These are phyloP conservation scores for Sclerotinia trifoliorum DNA, from an alignment of 2,329 filamentous ascomycete species.

Conservation along the genomic window DNA sequence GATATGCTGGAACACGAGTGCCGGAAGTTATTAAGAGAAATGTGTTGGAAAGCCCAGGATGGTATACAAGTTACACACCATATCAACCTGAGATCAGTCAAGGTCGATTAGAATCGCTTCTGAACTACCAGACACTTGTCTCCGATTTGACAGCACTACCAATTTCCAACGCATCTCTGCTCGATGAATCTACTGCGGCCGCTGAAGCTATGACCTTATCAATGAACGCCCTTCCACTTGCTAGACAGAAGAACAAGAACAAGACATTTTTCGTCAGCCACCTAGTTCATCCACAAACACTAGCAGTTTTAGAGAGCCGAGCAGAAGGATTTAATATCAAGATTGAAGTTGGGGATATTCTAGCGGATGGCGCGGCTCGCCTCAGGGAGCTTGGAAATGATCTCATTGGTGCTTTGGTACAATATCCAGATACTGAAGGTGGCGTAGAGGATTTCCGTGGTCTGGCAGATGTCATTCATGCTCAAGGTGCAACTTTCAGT, in stretches of 20 bases:
- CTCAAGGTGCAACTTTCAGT: constrained; percentile 74
- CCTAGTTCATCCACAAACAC: constrained; percentile 79
- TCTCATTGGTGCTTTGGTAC: constrained; percentile 85
- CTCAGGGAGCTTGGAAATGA: constrained; percentile 76
- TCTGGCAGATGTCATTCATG: constrained; percentile 75
- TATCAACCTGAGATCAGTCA: constrained; percentile 98
- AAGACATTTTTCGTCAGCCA: constrained; percentile 85
- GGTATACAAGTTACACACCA: constrained; percentile 98
- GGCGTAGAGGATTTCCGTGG: constrained; percentile 71
- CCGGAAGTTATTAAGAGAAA: constrained; percentile 92
- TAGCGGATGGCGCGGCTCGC: constrained; percentile 60
- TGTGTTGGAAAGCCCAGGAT: constrained; percentile 86
- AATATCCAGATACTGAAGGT: constrained; percentile 89
- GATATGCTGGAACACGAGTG: constrained; percentile 84
- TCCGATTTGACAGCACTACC: constrained; percentile 82
- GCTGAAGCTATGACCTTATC: constrained; percentile 96
- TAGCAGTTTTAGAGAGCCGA: constrained; percentile 78
- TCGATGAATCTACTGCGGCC: constrained; percentile 89
- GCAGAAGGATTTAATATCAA: constrained; percentile 90
- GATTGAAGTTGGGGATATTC: constrained; percentile 70
- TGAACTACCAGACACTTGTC: constrained; percentile 95
- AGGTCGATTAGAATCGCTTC: constrained; percentile 82
- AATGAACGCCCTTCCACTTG: constrained; percentile 68
- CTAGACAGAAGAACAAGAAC: constrained; percentile 69
- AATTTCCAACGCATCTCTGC: constrained; percentile 84